Base-by-base conservation (phyloP, 2,329 filamentous ascomycete species). In the Claviceps sp. region DNA sequence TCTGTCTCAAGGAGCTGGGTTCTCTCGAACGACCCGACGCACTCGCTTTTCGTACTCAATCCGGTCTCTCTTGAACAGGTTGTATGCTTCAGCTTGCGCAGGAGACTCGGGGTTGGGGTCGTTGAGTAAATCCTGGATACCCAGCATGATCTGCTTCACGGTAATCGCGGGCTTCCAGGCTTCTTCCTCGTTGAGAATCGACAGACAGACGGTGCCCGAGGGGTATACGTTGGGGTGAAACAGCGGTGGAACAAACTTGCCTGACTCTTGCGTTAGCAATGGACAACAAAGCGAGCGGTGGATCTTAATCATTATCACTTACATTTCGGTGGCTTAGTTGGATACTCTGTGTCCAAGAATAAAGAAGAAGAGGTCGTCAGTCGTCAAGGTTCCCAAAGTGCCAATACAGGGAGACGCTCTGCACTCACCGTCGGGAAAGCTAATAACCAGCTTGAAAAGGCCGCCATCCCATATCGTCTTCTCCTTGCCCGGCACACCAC, bases 191-290 rank as follows among this genome's bases (percentile, higher is more conserved):
- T 97, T 98, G 58, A 98, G 72, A 59, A 98, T 98, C 30, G 89
- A 95, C 22, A 98, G 78, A 65, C 93, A 98, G 56, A 98, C 93
- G 47, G 93, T 98, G 59, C 93, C 94, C 0, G 91, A 97, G 0
- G 93, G 93, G 67, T 98, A 98, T 59, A 98, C 93, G 67, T 98
- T 98, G 0, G 93, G 93, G 65, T 98, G 93, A 73, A 98, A 98
- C 42, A 98, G 81, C 22, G 93, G 91, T 13, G 93, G 93, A 0
- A 85, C 81, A 65, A 98, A 98, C 78, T 95, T 96, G 82, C 90
- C 90, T 95, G 38, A 11, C 22, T 9, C 43, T 30, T 36, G 30
- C n/a, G 36, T 49, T 18, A 48, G 48, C 22, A 11, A 26, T 6
- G 24, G 14, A 34, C 8, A 20, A 14, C 18, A 36, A 46, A 41